Evolutionary conservation across 2,329 filamentous ascomycete genomes (phyloP).

Genomic region (Diaporthe humulicola): DNA sequence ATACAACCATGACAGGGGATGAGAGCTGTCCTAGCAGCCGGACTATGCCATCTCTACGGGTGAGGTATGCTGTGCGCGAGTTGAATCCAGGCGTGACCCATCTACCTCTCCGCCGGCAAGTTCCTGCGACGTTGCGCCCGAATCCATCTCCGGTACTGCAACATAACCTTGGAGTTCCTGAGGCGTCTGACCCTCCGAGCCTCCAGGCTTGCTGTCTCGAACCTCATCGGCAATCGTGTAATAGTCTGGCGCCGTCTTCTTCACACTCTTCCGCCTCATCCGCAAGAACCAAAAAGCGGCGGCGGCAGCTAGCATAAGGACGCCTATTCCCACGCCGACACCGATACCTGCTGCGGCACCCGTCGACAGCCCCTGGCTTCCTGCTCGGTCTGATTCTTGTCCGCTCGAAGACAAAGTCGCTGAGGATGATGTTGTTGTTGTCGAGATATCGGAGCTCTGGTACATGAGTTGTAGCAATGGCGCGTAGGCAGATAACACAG

Average conservation of each 20-base stretch:
- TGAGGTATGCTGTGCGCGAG: not conserved
- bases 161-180: not conserved
- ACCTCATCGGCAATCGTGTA: not conserved
- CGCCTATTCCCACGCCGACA: not conserved
- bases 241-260: not conserved
- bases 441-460: not conserved
- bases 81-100: not conserved
- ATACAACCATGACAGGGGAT: not conserved
- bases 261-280: not conserved
- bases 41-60: not conserved
- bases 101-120: not conserved
- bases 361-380: not conserved
- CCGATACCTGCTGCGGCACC: not conserved
- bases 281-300: not conserved
- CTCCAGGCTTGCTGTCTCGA: not conserved
- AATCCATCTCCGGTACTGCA: not conserved
- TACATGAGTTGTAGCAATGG: conserved; percentile 9
- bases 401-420: not conserved
- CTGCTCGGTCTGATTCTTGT: not conserved
- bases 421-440: not conserved
- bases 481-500: not conserved
- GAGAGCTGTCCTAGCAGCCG: not conserved
- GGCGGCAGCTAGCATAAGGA: not conserved
- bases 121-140: not conserved
- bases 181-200: not conserved